phyloP scores from a whole-genome alignment of 148 eudicot species.

The Linanthus parryae region DNA sequence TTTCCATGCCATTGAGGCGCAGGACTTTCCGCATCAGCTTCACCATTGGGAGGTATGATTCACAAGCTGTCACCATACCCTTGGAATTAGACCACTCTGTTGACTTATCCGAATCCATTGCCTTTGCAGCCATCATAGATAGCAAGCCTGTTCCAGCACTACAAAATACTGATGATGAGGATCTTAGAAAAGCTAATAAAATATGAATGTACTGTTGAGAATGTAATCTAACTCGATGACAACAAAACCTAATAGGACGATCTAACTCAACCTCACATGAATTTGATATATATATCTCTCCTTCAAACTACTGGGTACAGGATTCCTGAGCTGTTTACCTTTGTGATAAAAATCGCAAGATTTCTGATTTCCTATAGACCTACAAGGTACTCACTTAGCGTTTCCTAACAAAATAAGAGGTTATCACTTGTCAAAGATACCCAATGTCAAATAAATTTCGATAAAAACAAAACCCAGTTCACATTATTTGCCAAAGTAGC shows the following conservation, averaged over 20 bases:
- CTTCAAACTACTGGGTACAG: too few species aligned
- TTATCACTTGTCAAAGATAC: too few species aligned
- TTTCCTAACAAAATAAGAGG: neutral
- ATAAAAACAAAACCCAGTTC: too few species aligned
- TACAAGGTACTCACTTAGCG: neutral
- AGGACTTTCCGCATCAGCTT: slow-evolving; percentile 74
- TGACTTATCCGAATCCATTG: slow-evolving; percentile 39
- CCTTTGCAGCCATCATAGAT: slow-evolving; percentile 92
- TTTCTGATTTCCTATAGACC: neutral
- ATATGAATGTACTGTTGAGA: too few species aligned
- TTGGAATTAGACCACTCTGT: slow-evolving; percentile 23
- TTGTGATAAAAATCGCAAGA: neutral
- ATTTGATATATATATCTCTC: neutral
- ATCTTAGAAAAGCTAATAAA: neutral
- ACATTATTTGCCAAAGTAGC: too few species aligned
- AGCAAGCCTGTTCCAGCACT: slow-evolving; percentile 95
- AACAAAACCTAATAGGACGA: neutral
- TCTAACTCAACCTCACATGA: neutral
- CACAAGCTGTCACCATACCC: slow-evolving; percentile 72
- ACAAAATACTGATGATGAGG: slow-evolving; percentile 1
- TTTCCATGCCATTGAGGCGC: slow-evolving; percentile 58
- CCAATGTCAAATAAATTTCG: too few species aligned
- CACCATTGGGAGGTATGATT: slow-evolving; percentile 93
- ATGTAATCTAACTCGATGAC: neutral
- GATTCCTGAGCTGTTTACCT: too few species aligned